phyloP scores from a whole-genome alignment of 2,329 filamentous ascomycete genomes.

The Hypomyces rosellus region DNA sequence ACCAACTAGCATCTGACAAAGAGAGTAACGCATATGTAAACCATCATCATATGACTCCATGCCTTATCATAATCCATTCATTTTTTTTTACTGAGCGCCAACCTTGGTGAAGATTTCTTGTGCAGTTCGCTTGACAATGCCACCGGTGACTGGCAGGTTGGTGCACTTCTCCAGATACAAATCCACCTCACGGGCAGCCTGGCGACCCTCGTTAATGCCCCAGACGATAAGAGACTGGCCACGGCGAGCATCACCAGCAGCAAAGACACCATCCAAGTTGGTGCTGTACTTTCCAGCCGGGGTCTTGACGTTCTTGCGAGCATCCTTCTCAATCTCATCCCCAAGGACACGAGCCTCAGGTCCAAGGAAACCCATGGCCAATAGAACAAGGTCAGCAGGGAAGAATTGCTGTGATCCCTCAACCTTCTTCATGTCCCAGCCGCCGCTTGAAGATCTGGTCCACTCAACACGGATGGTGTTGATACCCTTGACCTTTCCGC shows the following conservation, averaged over 20 bases:
- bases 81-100: conserved; percentile 10
- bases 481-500: conserved; percentile 86
- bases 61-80: neutral
- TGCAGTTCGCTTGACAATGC: conserved; percentile 81
- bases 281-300: conserved; percentile 80
- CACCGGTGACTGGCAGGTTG: conserved; percentile 80
- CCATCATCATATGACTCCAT: neutral
- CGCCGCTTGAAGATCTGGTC: conserved; percentile 81
- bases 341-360: conserved; percentile 85
- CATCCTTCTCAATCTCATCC: conserved; percentile 84
- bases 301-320: conserved; percentile 94
- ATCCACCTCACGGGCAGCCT: conserved; percentile 88
- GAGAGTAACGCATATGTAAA: neutral
- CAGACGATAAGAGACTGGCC: conserved; percentile 95
- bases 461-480: conserved; percentile 94
- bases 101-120: conserved; percentile 54
- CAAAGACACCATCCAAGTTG: conserved; percentile 82
- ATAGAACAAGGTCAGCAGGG: conserved; percentile 85
- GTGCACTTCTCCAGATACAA: conserved; percentile 75
- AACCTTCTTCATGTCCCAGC: conserved; percentile 98
- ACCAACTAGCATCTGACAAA: neutral
- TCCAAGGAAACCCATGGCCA: conserved; percentile 96
- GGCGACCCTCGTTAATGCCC: conserved; percentile 96
- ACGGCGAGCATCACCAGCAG: conserved; percentile 89
- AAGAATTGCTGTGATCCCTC: conserved; percentile 93